phyloP scores from a whole-genome alignment of 331 rosid genomes.

The Pyrus hybrid region DNA sequence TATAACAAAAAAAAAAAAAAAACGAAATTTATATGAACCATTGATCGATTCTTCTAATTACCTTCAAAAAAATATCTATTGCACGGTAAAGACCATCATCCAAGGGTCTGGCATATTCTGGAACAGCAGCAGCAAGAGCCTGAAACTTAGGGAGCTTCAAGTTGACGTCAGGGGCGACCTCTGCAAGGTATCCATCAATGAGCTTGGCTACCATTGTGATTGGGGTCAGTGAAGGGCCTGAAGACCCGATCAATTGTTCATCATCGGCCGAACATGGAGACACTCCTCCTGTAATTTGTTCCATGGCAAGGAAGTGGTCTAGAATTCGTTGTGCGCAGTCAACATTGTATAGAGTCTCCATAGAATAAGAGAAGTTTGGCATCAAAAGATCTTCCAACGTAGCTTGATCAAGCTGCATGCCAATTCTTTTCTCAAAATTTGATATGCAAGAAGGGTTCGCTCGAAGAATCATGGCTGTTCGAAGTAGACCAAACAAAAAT shows the following conservation, averaged over 20 bases:
- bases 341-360: constrained; percentile 96
- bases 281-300: constrained; percentile 62
- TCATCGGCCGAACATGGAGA: constrained; percentile 81
- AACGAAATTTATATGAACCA: too few relatives aligned
- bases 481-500: constrained; percentile 77
- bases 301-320: constrained; percentile 80
- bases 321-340: constrained; percentile 89
- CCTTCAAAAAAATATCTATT: constrained; percentile 91
- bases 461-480: constrained; percentile 83
- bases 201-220: constrained; percentile 89
- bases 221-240: constrained; percentile 58
- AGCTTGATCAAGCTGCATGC: constrained; percentile 95
- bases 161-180: constrained; percentile 97
- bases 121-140: constrained; percentile 91
- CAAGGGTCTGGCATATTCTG: constrained; percentile 91
- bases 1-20: too few relatives aligned
- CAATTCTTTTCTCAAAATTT: constrained; percentile 75
- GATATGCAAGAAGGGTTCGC: constrained; percentile 60
- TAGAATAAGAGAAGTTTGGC: constrained; percentile 89
- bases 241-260: constrained; percentile 76
- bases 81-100: constrained; percentile 98
- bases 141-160: constrained; percentile 87
- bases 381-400: constrained; percentile 88
- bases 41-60: constrained; percentile 10
- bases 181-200: constrained; percentile 95